Base-by-base conservation (phyloP, 495 filamentous ascomycete genomes). In the Geoglossum glabrum region DNA sequence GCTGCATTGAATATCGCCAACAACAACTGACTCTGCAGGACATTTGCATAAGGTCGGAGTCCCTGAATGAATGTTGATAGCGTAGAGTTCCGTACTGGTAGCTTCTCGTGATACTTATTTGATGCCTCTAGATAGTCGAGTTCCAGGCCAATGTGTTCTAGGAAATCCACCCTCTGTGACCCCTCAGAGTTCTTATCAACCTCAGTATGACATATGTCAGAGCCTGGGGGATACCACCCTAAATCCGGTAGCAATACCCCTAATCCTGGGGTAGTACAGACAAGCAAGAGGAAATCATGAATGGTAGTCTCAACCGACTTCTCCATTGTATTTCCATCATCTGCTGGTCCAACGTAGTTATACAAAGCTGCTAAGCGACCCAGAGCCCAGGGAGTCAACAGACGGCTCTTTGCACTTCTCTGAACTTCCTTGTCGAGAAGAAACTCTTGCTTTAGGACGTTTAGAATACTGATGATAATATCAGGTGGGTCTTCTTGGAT, bases 21-120 rank as follows among this genome's bases (percentile, higher is more conserved):
- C 1, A 94, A 67, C 4, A 99, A 72, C 62, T 95, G 84, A 59
- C 82, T 82, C 66, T 99, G 89, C 34, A 85, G 75, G 57, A 73
- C 76, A 68, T 81, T 87, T 45, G 85, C 79, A 72, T 92, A 87
- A 5, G 93, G 90, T 25, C 86, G 82, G 38, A 99, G 75, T n/a
- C 72, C 78, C 61, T 83, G 82, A 8, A 85, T 74, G 59, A 97
- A 86, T 27, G 82, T 77, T 2, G 84, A 81, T 21, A 98, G 67
- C 0, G 77, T 80, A 17, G 72, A 77, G 60, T 95, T 96, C 27
- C 82, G 76, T 1, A 95, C 78, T 11, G 83, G 80, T n/a, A 86
- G 72, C 3, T 77, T 73, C 21, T 76, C 74, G 31, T 72, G 73
- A 63, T 79, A 85, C 54, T 77, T 83, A 64, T 81, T 77, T 64